Evolutionary conservation across 768 basidiomycete species (phyloP), one percentile per base, ranked within the genome.

Genomic region (Kwoniella sp.): DNA sequence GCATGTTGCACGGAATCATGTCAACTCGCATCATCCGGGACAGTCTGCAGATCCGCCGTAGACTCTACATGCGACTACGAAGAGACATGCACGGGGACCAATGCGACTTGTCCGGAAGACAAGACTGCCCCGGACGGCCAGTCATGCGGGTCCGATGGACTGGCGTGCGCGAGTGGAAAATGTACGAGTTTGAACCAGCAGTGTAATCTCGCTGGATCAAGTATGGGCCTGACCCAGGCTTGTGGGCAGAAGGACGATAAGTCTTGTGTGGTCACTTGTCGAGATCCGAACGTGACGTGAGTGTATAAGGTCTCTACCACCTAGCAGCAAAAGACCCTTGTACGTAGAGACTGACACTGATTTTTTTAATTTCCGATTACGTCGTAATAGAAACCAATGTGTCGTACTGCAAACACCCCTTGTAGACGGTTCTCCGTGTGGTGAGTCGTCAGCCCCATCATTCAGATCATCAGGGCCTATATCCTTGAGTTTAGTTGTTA

Each of bases 391-490:
- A 15, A 84, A 85, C 64, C 84, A 84, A 68, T 94, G 92, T 77
- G 79, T 91, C 22, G 80, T 87, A 44, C 82, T 93, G 52, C 87
- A 88, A 59, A 85, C 89, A 2, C 78, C 85, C 48, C 85, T 92
- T 53, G 82, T 90, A 58, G 88, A 91, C 76, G 92, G 91, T 24
- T 90, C 89, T 29, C 87, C 90, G 15, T 94, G 91, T 78, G 90
- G 90, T 86, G 71, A 63, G 85, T 82, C 54, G 21, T 55, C 55
- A 13, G 13, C 21, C 49, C 60, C 47, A 53, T 17, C 60, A 25
- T 46, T 55, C 58, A n/a, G 52, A 51, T 55, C n/a, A n/a, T n/a
- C n/a, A n/a, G n/a, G n/a, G n/a, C n/a, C n/a, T n/a, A n/a, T n/a
- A n/a, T n/a, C n/a, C n/a, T n/a, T n/a, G n/a, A n/a, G n/a, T n/a